Conservation (phyloP, 352 stramenopile species). For the Phytophthora pisi region DNA sequence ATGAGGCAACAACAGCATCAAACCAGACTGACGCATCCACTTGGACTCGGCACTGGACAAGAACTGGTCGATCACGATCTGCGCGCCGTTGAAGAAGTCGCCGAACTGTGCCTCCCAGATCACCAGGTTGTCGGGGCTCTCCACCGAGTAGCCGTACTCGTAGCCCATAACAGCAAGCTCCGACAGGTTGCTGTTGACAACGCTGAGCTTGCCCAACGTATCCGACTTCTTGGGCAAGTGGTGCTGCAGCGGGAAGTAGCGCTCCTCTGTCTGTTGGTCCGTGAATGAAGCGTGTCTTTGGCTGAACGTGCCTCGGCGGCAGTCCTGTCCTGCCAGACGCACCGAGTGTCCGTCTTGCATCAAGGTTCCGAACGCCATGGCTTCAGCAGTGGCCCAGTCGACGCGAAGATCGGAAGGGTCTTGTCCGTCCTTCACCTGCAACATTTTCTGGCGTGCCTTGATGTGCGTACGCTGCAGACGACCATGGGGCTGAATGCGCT, state of each 20-base stretch:
- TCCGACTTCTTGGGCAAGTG: slow-evolving; percentile 48
- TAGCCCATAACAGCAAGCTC: slow-evolving; percentile 90
- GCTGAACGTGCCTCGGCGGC: slow-evolving; percentile 88
- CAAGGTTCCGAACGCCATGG: slow-evolving; percentile 88
- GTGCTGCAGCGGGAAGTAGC: slow-evolving; percentile 78
- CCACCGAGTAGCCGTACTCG: slow-evolving; percentile 91
- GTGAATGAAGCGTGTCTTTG: slow-evolving; percentile 89
- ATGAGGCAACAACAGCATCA: slow-evolving; percentile 87
- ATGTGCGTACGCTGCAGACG: slow-evolving; percentile 84
- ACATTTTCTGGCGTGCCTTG: slow-evolving; percentile 73
- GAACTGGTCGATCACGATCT: slow-evolving; percentile 92
- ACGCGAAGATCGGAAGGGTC: slow-evolving; percentile 54
- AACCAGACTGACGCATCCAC: slow-evolving; percentile 88
- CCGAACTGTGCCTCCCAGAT: slow-evolving; percentile 94
- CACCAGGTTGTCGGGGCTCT: slow-evolving; percentile 78
- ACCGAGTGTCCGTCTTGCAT: slow-evolving; percentile 85
- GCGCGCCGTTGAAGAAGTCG: slow-evolving; percentile 90
- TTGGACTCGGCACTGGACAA: slow-evolving; percentile 87
- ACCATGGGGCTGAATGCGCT: slow-evolving; percentile 62
- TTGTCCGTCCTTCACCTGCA: slow-evolving; percentile 43
- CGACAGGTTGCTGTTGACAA: slow-evolving; percentile 86
- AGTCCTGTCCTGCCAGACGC: slow-evolving; percentile 88
- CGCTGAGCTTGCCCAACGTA: slow-evolving; percentile 52
- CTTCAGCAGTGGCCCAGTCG: slow-evolving; percentile 89
- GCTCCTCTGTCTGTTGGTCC: slow-evolving; percentile 76